Base-by-base conservation (phyloP, 306 rosid genomes). In the Quercus cerris region DNA sequence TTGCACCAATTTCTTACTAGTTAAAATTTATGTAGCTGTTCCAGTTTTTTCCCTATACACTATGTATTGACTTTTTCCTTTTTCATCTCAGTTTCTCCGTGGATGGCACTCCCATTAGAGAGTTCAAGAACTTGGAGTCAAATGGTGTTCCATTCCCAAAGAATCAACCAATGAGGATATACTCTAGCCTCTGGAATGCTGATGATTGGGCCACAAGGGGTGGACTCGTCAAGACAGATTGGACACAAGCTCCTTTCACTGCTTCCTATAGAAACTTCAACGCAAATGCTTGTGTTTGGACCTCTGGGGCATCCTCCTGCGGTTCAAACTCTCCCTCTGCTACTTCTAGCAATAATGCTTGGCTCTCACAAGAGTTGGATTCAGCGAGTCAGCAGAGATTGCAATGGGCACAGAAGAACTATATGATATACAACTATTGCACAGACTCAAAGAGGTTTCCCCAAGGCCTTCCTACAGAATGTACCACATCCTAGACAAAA, bases 181-280 rank as follows among this genome's bases (percentile, higher is more conserved):
- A 89, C 68, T 90, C 97, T 1, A 90, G 91, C 63, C 71, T 92
- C 25, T 92, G 95, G 97, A 88, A 87, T 80, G 97, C 94, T 0
- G 97, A 92, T 77, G 91, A 92, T 17, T 92, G 94, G 94, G 97
- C 97, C 5, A 93, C 97, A 4, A 89, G 94, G 74, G 97, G 95
- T 27, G 97, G 97, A 54, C 85, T 87, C 0, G 87, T 90, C 6
- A 90, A 92, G 82, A 90, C 93, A 3, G 95, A 90, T 56, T 90
- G 95, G 95, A 55, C 87, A 27, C 62, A 82, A 63, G 95, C 95
- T 78, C 97, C 95, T 5, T 93, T 90, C 80, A 68, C 83, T n/a
- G 91, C 95, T 22, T 90, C 90, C 13, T 92, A 89, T 58, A 86
- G 88, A 59, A 89, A 89, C 78, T 88, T 92, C 85, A 87, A 83